phyloP scores from a whole-genome alignment of 73 alveolate genomes.

The Paraurostyla sp. region DNA sequence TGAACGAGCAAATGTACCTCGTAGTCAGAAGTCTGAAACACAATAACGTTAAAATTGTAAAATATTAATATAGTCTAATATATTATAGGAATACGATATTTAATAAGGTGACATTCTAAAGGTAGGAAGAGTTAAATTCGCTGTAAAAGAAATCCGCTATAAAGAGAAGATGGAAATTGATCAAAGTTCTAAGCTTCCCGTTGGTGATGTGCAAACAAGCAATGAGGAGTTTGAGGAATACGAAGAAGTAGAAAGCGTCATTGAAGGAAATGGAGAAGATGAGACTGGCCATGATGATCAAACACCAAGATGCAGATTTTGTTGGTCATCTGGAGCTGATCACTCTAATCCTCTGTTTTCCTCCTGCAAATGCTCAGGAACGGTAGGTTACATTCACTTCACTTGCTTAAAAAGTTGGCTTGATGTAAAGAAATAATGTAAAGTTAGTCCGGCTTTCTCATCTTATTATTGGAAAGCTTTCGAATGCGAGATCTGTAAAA shows the following conservation, averaged over 20 bases:
- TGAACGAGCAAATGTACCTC: constrained; percentile 57
- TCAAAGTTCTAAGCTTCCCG: not conserved
- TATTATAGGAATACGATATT: constrained; percentile 48
- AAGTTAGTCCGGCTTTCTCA: constrained; percentile 34
- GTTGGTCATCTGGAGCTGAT: constrained; percentile 80
- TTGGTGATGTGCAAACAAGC: not conserved
- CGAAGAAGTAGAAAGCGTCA: constrained; percentile 24
- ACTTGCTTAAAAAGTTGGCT: constrained; percentile 85
- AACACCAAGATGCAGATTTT: constrained; percentile 75
- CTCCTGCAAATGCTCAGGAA: constrained; percentile 90
- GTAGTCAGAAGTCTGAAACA: constrained; percentile 41
- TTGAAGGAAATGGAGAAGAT: not conserved
- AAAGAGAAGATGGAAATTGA: constrained; percentile 43
- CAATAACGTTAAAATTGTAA: constrained; percentile 36
- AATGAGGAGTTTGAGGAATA: constrained; percentile 22
- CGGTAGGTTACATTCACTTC: constrained; percentile 84
- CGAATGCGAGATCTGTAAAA: constrained; percentile 88
- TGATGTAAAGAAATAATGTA: constrained; percentile 63
- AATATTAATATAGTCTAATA: not conserved
- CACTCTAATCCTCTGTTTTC: constrained; percentile 81
- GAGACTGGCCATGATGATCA: not conserved
- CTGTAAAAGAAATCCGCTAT: constrained; percentile 58
- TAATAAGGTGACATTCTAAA: constrained; percentile 66
- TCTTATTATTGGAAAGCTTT: constrained; percentile 82
- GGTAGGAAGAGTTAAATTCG: constrained; percentile 70